Base-by-base conservation (phyloP, 2,329 filamentous ascomycete genomes). In the Talaromyces sp. region DNA sequence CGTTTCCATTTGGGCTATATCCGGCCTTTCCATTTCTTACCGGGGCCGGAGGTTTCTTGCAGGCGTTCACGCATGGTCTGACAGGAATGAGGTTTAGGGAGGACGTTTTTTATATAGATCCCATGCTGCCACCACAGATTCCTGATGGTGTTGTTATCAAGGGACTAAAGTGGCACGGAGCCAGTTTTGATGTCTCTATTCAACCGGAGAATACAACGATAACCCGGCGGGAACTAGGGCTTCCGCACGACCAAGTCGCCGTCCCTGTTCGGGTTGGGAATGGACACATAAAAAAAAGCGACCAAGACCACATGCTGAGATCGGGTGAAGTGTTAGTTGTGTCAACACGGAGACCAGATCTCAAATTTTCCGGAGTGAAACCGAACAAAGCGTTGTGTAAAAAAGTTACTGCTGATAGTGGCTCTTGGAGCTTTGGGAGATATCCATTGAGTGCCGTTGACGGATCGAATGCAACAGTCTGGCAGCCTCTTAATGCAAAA, bases 11-110 rank as follows among this genome's bases (percentile, higher is more conserved):
- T 33, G 61, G 61, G 1, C 19, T 63, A 4, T 49, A 63, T 39
- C 84, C 86, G 0, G 85, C 85, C 0, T 88, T 82, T 65, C 85
- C 86, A 0, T 88, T 88, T 72, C 73, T 88, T 32, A 88, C 85
- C 0, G 86, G 85, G 2, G 58, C 61, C 10, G 61, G 61, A 8
- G 61, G 61, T 0, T 63, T 57, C 42, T 36, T 63, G n/a, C 61
- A 63, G 25, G 47, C 47, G 8, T 63, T 60, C 17, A 63, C 61
- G 22, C 61, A 63, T 8, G 61, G 61, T 9, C 32, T 63, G n/a
- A 63, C 61, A 3, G 61, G 61, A 2, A 59, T 63, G 57, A 44
- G 61, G 36, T 32, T 47, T 5, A 39, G 56, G 30, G 27, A 52
- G 10, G 58, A 63, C 49, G 30, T 27, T 25, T 28, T 63, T 7